phyloP scores from a whole-genome alignment of 2,329 filamentous ascomycete species.

The Setomelanomma holmii region DNA sequence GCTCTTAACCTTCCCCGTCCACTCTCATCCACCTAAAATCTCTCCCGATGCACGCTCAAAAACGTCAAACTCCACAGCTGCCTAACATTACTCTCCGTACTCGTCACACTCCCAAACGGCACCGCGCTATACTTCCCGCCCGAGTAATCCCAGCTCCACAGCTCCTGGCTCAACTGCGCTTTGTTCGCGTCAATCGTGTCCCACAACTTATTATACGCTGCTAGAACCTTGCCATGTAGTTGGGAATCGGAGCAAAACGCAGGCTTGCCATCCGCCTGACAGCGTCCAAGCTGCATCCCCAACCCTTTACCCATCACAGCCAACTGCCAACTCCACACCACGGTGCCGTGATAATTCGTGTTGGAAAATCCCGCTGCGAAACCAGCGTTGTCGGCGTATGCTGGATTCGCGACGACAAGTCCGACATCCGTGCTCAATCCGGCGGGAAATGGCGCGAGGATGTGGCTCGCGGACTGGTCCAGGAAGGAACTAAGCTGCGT shows the following conservation, averaged over 20 bases:
- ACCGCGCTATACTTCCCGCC: conserved; percentile 56
- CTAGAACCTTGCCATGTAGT: conserved; percentile 54
- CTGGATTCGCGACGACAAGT: conserved; percentile 67
- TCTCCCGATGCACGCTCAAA: conserved; percentile 59
- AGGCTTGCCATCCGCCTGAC: conserved; percentile 36
- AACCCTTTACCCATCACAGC: conserved; percentile 70
- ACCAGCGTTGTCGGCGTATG: conserved; percentile 57
- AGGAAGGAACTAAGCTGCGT: conserved; percentile 64
- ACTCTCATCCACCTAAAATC: conserved; percentile 6
- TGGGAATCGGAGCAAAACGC: conserved; percentile 58
- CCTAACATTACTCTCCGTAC: conserved; percentile 61
- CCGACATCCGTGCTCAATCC: conserved; percentile 65
- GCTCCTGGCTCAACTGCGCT: conserved; percentile 62
- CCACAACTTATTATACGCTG: conserved; percentile 68
- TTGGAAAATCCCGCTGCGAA: conserved; percentile 61
- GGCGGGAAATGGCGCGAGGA: conserved; percentile 65
- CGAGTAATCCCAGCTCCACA: conserved; percentile 68
- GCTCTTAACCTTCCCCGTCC: neutral
- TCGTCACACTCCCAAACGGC: conserved; percentile 60
- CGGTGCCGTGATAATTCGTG: conserved; percentile 68
- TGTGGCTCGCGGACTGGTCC: conserved; percentile 64
- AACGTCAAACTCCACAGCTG: conserved; percentile 68
- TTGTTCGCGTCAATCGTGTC: conserved; percentile 65
- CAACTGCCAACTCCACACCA: conserved; percentile 71
- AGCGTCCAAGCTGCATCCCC: conserved; percentile 64